Conservation (phyloP, 768 basidiomycete genomes). For the Russula olivacea region DNA sequence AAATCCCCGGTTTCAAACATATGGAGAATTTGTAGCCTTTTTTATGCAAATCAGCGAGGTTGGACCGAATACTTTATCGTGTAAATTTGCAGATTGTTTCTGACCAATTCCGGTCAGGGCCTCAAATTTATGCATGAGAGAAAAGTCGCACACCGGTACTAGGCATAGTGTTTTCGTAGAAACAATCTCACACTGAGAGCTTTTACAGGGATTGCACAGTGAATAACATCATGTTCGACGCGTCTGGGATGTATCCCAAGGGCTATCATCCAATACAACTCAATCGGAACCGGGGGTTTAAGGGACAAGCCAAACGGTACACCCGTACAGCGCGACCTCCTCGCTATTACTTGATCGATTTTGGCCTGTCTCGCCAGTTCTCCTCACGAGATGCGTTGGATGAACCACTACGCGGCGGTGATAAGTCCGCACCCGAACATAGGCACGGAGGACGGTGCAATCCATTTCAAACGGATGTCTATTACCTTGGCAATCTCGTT, state of each 20-base stretch:
- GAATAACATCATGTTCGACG: slow-evolving; percentile 21
- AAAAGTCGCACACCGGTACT: slow-evolving; percentile 17
- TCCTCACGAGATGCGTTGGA: slow-evolving; percentile 18
- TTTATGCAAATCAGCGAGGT: slow-evolving; percentile 21
- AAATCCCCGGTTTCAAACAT: slow-evolving; percentile 22
- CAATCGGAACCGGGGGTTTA: slow-evolving; percentile 4
- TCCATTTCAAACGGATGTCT: slow-evolving; percentile 29
- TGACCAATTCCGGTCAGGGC: slow-evolving; percentile 9
- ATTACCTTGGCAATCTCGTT: slow-evolving; percentile 28
- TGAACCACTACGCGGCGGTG: slow-evolving; percentile 26
- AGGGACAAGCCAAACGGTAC: slow-evolving; percentile 17
- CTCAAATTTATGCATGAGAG: slow-evolving; percentile 3
- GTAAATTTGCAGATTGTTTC: not conserved
- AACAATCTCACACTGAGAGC: not conserved
- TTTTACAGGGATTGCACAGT: slow-evolving; percentile 9
- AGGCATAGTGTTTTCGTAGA: not conserved
- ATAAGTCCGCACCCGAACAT: slow-evolving; percentile 29
- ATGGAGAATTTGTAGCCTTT: slow-evolving; percentile 25
- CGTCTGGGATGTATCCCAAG: slow-evolving; percentile 13
- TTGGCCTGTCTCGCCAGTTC: slow-evolving; percentile 27
- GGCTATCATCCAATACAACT: slow-evolving; percentile 7
- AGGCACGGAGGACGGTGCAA: slow-evolving; percentile 10
- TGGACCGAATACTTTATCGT: not conserved
- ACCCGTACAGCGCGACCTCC: slow-evolving; percentile 28
- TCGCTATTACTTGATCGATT: slow-evolving; percentile 31